Conservation (phyloP, 495 filamentous ascomycete genomes). For the Tuber umbilicatum region DNA sequence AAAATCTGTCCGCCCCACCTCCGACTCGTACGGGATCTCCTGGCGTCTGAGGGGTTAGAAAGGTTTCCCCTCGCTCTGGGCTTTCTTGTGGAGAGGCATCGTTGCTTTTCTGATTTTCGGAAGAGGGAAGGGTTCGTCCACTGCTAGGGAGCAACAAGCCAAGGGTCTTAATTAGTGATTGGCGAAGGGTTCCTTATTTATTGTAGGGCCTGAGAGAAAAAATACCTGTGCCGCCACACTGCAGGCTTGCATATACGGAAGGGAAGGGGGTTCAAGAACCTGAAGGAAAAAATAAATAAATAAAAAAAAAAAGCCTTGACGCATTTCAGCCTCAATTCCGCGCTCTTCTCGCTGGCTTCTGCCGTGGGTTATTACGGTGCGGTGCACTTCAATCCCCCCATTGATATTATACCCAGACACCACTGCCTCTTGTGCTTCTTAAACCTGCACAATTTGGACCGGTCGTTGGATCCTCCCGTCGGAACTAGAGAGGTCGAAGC, state of each 20-base stretch:
- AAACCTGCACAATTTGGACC: background rate
- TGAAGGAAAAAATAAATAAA: background rate
- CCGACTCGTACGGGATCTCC: background rate
- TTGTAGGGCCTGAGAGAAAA: background rate
- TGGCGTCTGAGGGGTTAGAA: background rate
- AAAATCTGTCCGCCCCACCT: background rate
- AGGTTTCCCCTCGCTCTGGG: background rate
- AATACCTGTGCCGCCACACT: background rate
- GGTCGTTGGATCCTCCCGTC: background rate
- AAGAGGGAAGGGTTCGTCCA: background rate
- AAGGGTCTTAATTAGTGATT: constrained; percentile 3
- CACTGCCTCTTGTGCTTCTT: constrained; percentile 2
- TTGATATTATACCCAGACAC: background rate
- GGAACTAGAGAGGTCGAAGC: background rate
- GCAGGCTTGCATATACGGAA: background rate
- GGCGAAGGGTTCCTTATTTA: background rate
- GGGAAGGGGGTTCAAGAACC: background rate
- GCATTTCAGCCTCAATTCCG: background rate
- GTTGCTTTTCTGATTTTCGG: background rate
- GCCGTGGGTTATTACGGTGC: background rate
- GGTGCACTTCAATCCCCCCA: background rate
- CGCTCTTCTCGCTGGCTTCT: background rate
- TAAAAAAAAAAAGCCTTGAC: background rate
- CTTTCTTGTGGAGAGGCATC: background rate
- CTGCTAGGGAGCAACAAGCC: background rate